These are phyloP conservation scores for Fusarium mangiferae DNA, from an alignment of 2,329 filamentous ascomycete species.

Conservation along the genomic window DNA sequence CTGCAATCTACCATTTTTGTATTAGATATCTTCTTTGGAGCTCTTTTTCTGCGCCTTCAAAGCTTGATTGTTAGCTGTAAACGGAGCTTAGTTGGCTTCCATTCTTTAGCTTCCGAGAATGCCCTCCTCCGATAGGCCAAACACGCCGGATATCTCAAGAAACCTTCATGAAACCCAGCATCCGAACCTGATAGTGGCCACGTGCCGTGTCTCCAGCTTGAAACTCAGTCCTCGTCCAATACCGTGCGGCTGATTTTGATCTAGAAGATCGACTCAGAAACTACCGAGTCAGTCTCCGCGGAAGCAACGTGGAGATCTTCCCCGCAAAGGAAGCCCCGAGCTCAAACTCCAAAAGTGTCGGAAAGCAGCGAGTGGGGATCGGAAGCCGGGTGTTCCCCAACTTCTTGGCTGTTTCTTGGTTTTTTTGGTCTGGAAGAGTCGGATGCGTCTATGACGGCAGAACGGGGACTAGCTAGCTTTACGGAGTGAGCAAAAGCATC, in stretches of 20 bases:
- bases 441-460: slow-evolving; percentile 14
- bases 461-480: neutral
- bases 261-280: neutral
- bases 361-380: slow-evolving; percentile 1
- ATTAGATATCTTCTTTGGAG: neutral
- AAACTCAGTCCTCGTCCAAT: neutral
- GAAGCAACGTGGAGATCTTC: slow-evolving; percentile 1
- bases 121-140: neutral
- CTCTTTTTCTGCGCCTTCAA: neutral
- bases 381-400: slow-evolving; percentile 13
- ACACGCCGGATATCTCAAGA: neutral
- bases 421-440: neutral
- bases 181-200: neutral
- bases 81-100: neutral
- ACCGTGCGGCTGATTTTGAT: neutral
- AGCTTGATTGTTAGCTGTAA: neutral
- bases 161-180: neutral
- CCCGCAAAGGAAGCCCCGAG: slow-evolving; percentile 9
- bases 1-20: neutral
- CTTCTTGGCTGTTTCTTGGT: neutral
- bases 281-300: slow-evolving; percentile 2
- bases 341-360: neutral
- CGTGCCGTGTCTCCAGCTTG: neutral
- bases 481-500: neutral
- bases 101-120: neutral